phyloP scores from a whole-genome alignment of 2,329 filamentous ascomycete species.

The Teratosphaeria zuluensis region DNA sequence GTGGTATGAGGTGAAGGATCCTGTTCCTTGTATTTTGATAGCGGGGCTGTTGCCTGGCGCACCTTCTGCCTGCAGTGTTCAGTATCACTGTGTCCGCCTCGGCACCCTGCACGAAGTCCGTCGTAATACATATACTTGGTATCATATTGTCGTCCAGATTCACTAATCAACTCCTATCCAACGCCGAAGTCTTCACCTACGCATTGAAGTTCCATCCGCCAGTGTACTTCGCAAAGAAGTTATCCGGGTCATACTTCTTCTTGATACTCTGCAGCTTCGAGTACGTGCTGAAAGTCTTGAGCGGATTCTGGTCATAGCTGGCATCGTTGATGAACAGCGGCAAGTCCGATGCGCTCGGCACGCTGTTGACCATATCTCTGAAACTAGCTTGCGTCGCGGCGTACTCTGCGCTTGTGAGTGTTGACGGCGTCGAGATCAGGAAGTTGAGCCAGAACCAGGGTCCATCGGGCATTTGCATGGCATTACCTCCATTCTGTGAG shows the following conservation, averaged over 20 bases:
- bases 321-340: not conserved
- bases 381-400: not conserved
- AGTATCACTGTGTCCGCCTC: too few relatives aligned
- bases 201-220: not conserved
- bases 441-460: not conserved
- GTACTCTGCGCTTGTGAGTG: not conserved
- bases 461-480: not conserved
- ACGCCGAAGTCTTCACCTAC: not conserved
- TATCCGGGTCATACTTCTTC: constrained; percentile 1
- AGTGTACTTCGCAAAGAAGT: not conserved
- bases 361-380: not conserved
- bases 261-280: not conserved
- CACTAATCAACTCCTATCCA: not conserved
- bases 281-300: not conserved
- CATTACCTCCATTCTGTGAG: constrained; percentile 9
- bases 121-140: too few relatives aligned
- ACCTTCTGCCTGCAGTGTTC: not conserved
- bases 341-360: not conserved
- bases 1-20: not conserved
- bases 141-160: too few relatives aligned
- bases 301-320: not conserved
- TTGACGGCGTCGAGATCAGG: not conserved
- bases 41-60: not conserved
- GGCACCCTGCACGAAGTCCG: too few relatives aligned
- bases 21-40: not conserved